A percentile compares a stretch with the other conserved stretches of the same genome.
Conservation (phyloP, 2,329 filamentous ascomycete genomes). For the Tetracladium maxilliforme region DNA sequence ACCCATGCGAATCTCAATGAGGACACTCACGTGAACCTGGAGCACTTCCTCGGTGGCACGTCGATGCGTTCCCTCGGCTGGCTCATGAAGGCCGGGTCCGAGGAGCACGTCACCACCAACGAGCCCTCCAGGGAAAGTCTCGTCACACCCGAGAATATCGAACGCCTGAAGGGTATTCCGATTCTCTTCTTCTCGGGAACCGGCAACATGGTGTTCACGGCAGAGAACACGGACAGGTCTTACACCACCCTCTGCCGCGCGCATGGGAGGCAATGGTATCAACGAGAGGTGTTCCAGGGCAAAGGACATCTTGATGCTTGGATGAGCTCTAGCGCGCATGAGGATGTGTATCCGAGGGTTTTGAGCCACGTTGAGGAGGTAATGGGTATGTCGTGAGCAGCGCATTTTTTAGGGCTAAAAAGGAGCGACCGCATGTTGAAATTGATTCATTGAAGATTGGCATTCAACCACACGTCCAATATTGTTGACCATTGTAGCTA, state of each 20-base stretch:
- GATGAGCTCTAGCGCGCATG: constrained; percentile 44
- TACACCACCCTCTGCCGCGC: constrained; percentile 35
- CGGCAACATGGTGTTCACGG: constrained; percentile 40
- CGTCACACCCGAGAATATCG: constrained; percentile 32
- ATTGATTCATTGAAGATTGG: no score
- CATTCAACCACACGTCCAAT: no score
- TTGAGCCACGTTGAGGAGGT: constrained; percentile 39
- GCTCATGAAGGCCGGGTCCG: constrained; percentile 38
- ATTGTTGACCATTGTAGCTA: no score
- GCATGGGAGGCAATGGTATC: constrained; percentile 34
- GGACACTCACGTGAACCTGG: constrained; percentile 46
- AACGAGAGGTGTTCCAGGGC: constrained; percentile 34
- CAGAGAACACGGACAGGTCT: constrained; percentile 34
- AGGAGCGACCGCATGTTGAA: no score
- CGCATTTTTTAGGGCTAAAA: no score
- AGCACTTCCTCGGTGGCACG: constrained; percentile 46
- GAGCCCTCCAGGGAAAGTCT: constrained; percentile 29
- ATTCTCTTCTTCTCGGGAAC: constrained; percentile 39
- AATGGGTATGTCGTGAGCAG: no score
- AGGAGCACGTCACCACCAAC: constrained; percentile 36
- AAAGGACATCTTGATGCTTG: constrained; percentile 48
- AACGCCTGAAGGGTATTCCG: constrained; percentile 33
- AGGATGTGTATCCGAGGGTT: constrained; percentile 42
- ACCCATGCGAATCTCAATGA: constrained; percentile 50
- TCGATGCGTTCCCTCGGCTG: constrained; percentile 41